Conservation (phyloP, 805 yeast species). For the Lachancea thermotolerans region DNA sequence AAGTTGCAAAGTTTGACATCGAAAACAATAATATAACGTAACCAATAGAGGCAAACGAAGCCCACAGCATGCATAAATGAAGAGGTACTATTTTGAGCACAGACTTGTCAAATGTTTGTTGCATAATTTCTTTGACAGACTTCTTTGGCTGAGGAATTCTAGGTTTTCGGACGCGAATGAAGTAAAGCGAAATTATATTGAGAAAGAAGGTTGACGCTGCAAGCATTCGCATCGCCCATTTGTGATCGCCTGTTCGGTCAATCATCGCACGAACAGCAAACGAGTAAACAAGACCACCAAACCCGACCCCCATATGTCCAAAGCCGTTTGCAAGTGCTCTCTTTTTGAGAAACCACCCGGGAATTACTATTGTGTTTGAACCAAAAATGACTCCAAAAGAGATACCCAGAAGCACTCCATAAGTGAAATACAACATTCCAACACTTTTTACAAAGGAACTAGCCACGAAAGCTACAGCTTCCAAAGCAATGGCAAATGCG, state of each 20-base stretch:
- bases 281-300: constrained; percentile 43
- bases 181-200: constrained; percentile 34
- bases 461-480: constrained; percentile 48
- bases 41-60: constrained; percentile 31
- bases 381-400: constrained; percentile 47
- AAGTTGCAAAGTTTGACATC: constrained; percentile 39
- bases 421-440: constrained; percentile 64
- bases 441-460: constrained; percentile 52
- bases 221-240: constrained; percentile 42
- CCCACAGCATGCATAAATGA: constrained; percentile 34
- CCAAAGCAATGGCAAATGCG: constrained; percentile 43
- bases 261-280: constrained; percentile 39
- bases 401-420: constrained; percentile 57
- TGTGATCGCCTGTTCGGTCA: constrained; percentile 36
- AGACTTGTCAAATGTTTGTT: constrained; percentile 31
- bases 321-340: constrained; percentile 51
- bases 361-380: constrained; percentile 53
- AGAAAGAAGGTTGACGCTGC: constrained; percentile 35
- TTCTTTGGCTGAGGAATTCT: constrained; percentile 22
- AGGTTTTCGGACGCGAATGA: constrained; percentile 42
- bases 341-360: constrained; percentile 63
- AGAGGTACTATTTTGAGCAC: constrained; percentile 30
- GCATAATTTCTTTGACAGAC: constrained; percentile 25
- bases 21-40: constrained; percentile 42
- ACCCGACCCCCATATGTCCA: constrained; percentile 44